A percentile compares a stretch with the other conserved stretches of the same genome.
Evolutionary conservation across 2,329 filamentous ascomycete species (phyloP).

Genomic region (Fusarium sp.): DNA sequence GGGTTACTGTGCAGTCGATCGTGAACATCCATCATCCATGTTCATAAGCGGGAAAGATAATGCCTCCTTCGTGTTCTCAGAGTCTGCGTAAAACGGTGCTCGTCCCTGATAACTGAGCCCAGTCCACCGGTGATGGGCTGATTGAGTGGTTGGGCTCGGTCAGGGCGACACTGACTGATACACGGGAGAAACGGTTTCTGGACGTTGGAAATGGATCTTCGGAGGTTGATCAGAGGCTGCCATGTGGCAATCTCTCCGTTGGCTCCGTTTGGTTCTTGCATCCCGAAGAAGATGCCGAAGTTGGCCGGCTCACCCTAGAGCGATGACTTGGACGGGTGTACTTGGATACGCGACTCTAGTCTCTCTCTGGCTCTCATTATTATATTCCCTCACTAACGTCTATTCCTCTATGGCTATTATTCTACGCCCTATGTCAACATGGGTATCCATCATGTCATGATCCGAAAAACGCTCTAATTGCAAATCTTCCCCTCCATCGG

Average conservation of each 20-base stretch:
- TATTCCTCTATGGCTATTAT: neutral
- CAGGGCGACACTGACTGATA: neutral
- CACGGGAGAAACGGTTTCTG: neutral
- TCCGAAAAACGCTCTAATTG: neutral
- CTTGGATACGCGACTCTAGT: neutral
- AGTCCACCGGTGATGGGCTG: constrained; percentile 1
- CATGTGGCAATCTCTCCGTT: constrained; percentile 36
- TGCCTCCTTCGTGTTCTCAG: constrained; percentile 6
- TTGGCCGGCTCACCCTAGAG: constrained; percentile 30
- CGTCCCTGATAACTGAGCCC: constrained; percentile 1
- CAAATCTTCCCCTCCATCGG: constrained; percentile 4
- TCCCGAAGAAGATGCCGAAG: neutral
- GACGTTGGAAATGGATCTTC: neutral
- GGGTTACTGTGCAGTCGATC: neutral
- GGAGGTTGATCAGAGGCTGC: constrained; percentile 33
- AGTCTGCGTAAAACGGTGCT: neutral
- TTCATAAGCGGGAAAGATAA: constrained; percentile 8
- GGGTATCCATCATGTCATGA: neutral
- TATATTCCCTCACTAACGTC: neutral
- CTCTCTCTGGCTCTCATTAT: constrained; percentile 1
- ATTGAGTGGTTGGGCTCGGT: constrained; percentile 1
- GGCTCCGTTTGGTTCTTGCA: constrained; percentile 3
- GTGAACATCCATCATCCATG: neutral
- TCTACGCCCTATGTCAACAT: neutral
- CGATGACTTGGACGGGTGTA: neutral